Percentiles rank a stretch among this genome's conserved stretches.
Conservation (phyloP, 805 yeast species). For the Saturnispora quitensis region DNA sequence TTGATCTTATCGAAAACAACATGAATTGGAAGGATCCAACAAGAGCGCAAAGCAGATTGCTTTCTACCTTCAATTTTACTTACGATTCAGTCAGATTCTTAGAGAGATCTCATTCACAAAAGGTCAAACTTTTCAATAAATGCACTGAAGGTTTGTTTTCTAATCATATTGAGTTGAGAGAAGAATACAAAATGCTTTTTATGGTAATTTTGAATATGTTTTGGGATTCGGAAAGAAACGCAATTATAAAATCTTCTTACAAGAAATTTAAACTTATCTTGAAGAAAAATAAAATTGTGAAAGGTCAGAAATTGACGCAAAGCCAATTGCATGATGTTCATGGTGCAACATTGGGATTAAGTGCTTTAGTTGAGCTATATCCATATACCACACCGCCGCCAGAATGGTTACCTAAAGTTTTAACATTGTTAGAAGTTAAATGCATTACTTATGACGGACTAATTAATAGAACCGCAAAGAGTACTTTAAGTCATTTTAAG, state of each 20-base stretch:
- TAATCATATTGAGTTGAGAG: conserved; percentile 65
- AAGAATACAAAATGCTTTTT: conserved; percentile 61
- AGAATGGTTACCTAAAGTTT: conserved; percentile 69
- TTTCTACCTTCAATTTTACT: conserved; percentile 62
- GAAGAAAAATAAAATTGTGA: conserved; percentile 23
- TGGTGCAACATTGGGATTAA: conserved; percentile 82
- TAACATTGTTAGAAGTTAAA: conserved; percentile 60
- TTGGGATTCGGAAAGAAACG: conserved; percentile 39
- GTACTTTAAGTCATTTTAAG: conserved; percentile 71
- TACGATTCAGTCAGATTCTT: conserved; percentile 63
- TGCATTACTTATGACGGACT: conserved; percentile 67
- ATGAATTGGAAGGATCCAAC: conserved; percentile 30
- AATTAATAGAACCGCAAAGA: conserved; percentile 78
- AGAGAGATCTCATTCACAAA: conserved; percentile 38
- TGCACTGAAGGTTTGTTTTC: conserved; percentile 49
- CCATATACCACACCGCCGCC: conserved; percentile 92
- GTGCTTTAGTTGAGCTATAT: conserved; percentile 81
- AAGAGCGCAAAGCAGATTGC: conserved; percentile 54
- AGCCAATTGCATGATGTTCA: conserved; percentile 48
- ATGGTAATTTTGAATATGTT: conserved; percentile 69
- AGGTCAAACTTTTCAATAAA: conserved; percentile 40
- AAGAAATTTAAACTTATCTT: conserved; percentile 36
- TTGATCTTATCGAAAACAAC: conserved; percentile 36
- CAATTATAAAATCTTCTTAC: conserved; percentile 33
- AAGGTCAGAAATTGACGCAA: conserved; percentile 29